These are phyloP conservation scores for Ceratocystis variospora DNA, from an alignment of 2,329 filamentous ascomycete genomes.

Conservation along the genomic window DNA sequence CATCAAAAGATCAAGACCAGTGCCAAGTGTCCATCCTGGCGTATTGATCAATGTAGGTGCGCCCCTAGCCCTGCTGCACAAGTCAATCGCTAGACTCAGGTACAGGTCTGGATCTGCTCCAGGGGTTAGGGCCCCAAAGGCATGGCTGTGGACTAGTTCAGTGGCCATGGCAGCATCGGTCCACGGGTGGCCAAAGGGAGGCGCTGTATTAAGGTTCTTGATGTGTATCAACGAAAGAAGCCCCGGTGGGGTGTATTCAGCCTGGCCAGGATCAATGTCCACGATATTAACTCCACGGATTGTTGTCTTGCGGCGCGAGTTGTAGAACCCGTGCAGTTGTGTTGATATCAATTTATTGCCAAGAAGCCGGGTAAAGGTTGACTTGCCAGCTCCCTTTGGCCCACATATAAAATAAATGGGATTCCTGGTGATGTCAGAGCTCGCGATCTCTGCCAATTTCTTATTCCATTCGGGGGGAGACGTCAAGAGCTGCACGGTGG, in stretches of 20 bases:
- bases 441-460: slow-evolving; percentile 31
- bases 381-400: slow-evolving; percentile 61
- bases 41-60: slow-evolving; percentile 58
- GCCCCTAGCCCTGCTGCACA: slow-evolving; percentile 44
- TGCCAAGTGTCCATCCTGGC: slow-evolving; percentile 58
- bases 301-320: slow-evolving; percentile 9
- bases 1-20: slow-evolving; percentile 50
- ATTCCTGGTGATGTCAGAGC: slow-evolving; percentile 26
- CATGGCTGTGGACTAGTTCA: slow-evolving; percentile 46
- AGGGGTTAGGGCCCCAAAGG: slow-evolving; percentile 50
- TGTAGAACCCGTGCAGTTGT: slow-evolving; percentile 24
- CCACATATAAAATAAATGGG: slow-evolving; percentile 48
- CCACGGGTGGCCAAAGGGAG: slow-evolving; percentile 50
- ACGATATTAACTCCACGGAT: slow-evolving; percentile 40
- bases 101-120: slow-evolving; percentile 55
- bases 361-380: slow-evolving; percentile 55
- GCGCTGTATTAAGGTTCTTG: slow-evolving; percentile 46
- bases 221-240: slow-evolving; percentile 54
- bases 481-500: slow-evolving; percentile 39
- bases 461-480: slow-evolving; percentile 49
- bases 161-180: slow-evolving; percentile 19
- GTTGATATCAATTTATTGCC: slow-evolving; percentile 51
- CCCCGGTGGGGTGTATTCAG: slow-evolving; percentile 58
- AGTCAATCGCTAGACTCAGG: slow-evolving; percentile 46
- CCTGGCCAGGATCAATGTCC: slow-evolving; percentile 65